Evolutionary conservation across 108 stramenopile species (phyloP).

Genomic region (Thalassiosira profunda): DNA sequence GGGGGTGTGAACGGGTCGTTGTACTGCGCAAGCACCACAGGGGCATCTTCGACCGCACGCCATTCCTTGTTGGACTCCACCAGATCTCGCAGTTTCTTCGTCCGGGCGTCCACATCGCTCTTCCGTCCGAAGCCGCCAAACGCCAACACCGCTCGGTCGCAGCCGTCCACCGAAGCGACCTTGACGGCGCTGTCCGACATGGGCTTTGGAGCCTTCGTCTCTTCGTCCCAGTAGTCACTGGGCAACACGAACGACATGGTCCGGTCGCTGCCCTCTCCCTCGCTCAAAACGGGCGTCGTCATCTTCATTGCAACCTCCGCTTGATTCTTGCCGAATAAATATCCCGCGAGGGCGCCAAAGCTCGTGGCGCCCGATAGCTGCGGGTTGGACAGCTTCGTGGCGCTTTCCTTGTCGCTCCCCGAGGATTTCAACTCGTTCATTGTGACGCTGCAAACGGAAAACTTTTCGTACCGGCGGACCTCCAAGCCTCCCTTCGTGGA

Average conservation of each 20-base stretch:
- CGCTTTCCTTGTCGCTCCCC: constrained; percentile 49
- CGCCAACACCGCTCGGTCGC: constrained; percentile 78
- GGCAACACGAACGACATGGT: constrained; percentile 94
- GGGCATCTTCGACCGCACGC: constrained; percentile 23
- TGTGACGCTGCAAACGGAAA: constrained; percentile 74
- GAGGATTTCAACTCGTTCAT: constrained; percentile 42
- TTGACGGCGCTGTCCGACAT: constrained; percentile 71
- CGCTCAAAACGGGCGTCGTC: constrained; percentile 93
- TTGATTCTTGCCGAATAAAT: constrained; percentile 95
- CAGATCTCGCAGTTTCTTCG: constrained; percentile 50
- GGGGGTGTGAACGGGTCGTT: constrained; percentile 97
- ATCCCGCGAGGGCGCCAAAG: constrained; percentile 94
- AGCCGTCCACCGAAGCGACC: constrained; percentile 49
- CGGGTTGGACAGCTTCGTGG: constrained; percentile 65
- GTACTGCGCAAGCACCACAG: constrained; percentile 82
- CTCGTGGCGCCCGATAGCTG: constrained; percentile 68
- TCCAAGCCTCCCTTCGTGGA: constrained; percentile 50
- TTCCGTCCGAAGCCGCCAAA: constrained; percentile 92
- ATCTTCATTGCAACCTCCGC: constrained; percentile 87
- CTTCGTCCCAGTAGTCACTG: constrained; percentile 71
- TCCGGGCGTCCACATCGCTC: constrained; percentile 62
- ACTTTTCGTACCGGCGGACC: constrained; percentile 83
- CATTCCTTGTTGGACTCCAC: constrained; percentile 51
- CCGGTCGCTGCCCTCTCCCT: constrained; percentile 22
- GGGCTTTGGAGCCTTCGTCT: constrained; percentile 74